Evolutionary conservation across 495 filamentous ascomycete genomes (phyloP).

Genomic region (Mytilinidion resinicola): DNA sequence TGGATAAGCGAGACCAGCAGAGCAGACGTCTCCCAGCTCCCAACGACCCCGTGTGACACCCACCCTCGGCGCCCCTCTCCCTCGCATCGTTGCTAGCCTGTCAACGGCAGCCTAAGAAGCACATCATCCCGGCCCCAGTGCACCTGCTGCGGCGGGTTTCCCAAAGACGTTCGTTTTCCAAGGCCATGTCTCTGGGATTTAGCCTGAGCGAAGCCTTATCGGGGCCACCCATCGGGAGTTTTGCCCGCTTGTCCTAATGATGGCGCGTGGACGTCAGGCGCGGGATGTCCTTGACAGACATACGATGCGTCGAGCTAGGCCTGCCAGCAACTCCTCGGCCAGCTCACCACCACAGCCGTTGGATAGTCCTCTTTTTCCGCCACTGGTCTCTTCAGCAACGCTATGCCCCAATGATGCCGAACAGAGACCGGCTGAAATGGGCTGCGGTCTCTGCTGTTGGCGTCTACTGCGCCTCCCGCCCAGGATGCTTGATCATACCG

Average conservation of each 20-base stretch:
- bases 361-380: neutral
- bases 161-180: conserved; percentile 12
- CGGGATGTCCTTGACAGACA: neutral
- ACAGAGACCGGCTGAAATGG: conserved; percentile 15
- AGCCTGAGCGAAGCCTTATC: conserved; percentile 17
- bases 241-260: conserved; percentile 3
- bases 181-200: conserved; percentile 27
- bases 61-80: neutral
- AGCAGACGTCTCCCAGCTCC: neutral
- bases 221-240: conserved; percentile 8
- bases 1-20: conserved; percentile 2
- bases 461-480: neutral
- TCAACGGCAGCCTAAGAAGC: neutral
- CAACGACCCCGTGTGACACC: conserved; percentile 1
- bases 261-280: neutral
- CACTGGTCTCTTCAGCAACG: conserved; percentile 5
- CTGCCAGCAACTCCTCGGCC: neutral
- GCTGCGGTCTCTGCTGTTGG: neutral
- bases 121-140: neutral
- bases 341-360: neutral
- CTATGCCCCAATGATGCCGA: conserved; percentile 13
- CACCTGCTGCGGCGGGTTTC: neutral
- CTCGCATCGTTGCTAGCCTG: neutral
- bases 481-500: neutral
- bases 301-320: too few relatives aligned